Base-by-base conservation (phyloP, 176 grass and related monocot species). In the Carex kokanica region DNA sequence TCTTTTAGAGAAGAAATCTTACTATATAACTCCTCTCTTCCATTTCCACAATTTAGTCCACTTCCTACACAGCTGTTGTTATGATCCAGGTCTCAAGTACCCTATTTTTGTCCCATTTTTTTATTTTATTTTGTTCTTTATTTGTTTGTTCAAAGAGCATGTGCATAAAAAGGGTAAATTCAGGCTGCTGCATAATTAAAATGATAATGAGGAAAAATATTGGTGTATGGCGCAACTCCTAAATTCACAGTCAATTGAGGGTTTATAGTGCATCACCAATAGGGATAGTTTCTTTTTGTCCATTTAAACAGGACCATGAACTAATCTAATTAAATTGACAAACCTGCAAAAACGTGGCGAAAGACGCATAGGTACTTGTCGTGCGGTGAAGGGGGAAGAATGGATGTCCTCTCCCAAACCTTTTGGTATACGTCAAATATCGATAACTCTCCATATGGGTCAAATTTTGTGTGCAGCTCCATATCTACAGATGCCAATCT, bases 331-430 rank as follows among this genome's bases (percentile, higher is more conserved):
- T 15, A 34, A 65, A 65, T 34, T 32, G n/a, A 32, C 12, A 57
- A 83, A 97, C 94, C 91, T 85, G 89, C 79, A 91, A 97, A 97
- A 69, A 97, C 92, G 84, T 97, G 94, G 81, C 63, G 89, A n/a
- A 93, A 97, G 84, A 88, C 70, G 82, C 91, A 97, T 43, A 97
- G 86, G 78, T 89, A 97, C 83, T 52, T 97, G 82, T 97, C 91
- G 53, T 97, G 84, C 0, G 87, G 87, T 18, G 92, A 79, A 90
- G 89, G 87, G 87, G 91, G 87, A 70, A 93, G 85, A 85, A 97
- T 84, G 78, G 90, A 91, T 41, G 94, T 97, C 64, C 53, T 79
- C 57, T 86, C 85, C 58, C 85, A 86, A 79, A 93, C 91, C 83
- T 79, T 97, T 85, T 64, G 89, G 75, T 93, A 90, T 55, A 97